Base-by-base conservation (phyloP, 495 filamentous ascomycete species). In the Penicillium egyptiacum region DNA sequence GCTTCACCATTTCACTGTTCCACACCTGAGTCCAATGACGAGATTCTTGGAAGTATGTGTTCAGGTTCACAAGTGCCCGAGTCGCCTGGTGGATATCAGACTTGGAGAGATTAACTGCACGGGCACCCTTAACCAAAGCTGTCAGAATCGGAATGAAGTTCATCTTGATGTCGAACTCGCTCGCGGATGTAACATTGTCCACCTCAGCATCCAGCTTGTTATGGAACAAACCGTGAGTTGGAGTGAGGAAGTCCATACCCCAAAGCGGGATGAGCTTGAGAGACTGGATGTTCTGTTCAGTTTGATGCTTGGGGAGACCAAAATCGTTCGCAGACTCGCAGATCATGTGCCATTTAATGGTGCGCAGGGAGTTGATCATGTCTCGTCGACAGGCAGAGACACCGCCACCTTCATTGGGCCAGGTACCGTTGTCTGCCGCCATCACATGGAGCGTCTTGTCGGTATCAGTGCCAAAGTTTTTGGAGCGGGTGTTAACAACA, bases 361-460 rank as follows among this genome's bases (percentile, higher is more conserved):
- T 82, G 23, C 72, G 69, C 53, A 86, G 75, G 23, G 81, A 81
- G 63, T 87, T 85, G 69, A 88, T 83, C 74, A 88, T 77, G 59
- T 88, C 85, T 51, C 85, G 74, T n/a, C 85, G 81, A 70, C 85
- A 88, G 26, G 83, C 83, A 42, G 84, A 86, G 17, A 88, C 84
- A 63, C 85, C 85, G 55, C 85, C 85, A 50, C 81, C 82, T 61
- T 86, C 81, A 50, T 86, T 85, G 0, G 85, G 85, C 85, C 85
- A 88, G 30, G 83, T 86, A 14, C 83, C 83, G 35, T 75, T 86
- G 63, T 88, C 85, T 12, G 82, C 78, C 43, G 84, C 83, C 60
- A 88, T 75, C 50, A 88, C 83, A 57, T 86, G 84, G 14, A 88
- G 75, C 6, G 69, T 76, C 35, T 79, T 73, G 17, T 81, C 76